A percentile compares a stretch with the other conserved stretches of the same genome.
Conservation (phyloP, 768 basidiomycete genomes). For the Inosperma sp. region DNA sequence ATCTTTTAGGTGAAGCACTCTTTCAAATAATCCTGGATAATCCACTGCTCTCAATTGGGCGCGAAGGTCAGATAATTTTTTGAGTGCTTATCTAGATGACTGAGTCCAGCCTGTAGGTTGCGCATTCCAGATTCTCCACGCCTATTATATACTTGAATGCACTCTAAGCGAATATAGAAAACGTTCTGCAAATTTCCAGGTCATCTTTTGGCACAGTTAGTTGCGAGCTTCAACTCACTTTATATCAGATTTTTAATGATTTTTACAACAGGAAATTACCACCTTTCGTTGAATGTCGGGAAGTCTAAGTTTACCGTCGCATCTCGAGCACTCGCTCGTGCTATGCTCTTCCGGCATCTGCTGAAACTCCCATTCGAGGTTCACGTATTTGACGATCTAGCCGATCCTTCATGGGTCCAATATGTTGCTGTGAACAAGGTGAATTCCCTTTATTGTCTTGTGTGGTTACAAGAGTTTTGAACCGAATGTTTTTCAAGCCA, state of each 20-base stretch:
- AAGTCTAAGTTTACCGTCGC: slow-evolving; percentile 31
- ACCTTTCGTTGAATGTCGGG: slow-evolving; percentile 40
- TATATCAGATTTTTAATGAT: no score
- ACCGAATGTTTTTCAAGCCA: slow-evolving; percentile 36
- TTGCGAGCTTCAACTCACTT: background rate
- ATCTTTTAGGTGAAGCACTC: slow-evolving; percentile 53
- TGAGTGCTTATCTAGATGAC: background rate
- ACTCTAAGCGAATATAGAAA: slow-evolving; percentile 44
- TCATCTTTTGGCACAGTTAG: slow-evolving; percentile 60
- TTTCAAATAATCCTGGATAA: slow-evolving; percentile 56
- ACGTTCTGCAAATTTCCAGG: slow-evolving; percentile 52
- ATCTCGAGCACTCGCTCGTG: slow-evolving; percentile 52
- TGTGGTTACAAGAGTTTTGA: background rate
- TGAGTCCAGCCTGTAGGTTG: no score
- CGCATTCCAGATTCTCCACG: slow-evolving; percentile 65
- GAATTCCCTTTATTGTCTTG: background rate
- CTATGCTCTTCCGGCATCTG: no score
- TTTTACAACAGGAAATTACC: slow-evolving; percentile 38
- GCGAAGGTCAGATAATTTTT: slow-evolving; percentile 36
- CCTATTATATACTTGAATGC: slow-evolving; percentile 50
- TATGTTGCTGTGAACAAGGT: slow-evolving; percentile 44
- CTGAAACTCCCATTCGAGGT: slow-evolving; percentile 41
- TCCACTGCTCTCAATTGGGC: slow-evolving; percentile 56
- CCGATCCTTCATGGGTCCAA: slow-evolving; percentile 46
- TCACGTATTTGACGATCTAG: slow-evolving; percentile 41